Conservation (phyloP, 495 filamentous ascomycete species). For the Ramalina intermedia region DNA sequence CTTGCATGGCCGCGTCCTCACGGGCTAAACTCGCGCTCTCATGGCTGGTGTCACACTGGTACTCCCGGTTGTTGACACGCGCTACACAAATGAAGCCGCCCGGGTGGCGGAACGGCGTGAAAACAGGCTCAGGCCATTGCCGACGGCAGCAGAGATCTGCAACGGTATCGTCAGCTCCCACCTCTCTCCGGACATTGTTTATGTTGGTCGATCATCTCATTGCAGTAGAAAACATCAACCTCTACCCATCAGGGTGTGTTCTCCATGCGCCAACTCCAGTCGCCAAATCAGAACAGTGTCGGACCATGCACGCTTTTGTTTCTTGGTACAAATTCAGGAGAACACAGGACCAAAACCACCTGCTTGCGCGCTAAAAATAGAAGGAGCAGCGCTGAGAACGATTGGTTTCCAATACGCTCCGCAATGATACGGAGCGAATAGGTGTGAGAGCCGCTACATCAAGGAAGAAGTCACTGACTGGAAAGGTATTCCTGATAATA, state of each 20-base stretch:
- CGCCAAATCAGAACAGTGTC: no score
- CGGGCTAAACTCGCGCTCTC: constrained; percentile 68
- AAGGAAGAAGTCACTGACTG: constrained; percentile 34
- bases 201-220: not conserved
- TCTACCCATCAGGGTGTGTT: not conserved
- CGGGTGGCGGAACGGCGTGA: constrained; percentile 55
- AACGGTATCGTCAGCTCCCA: constrained; percentile 5
- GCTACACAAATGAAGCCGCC: constrained; percentile 81
- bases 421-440: not conserved
- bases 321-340: no score
- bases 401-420: not conserved
- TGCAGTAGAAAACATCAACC: not conserved
- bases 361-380: no score
- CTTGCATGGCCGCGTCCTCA: constrained; percentile 91
- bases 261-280: not conserved
- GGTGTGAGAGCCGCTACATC: not conserved
- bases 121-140: constrained; percentile 85
- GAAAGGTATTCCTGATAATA: constrained; percentile 58
- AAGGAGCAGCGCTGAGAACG: not conserved
- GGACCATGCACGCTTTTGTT: no score
- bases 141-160: constrained; percentile 92
- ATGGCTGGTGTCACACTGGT: constrained; percentile 79
- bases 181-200: not conserved
- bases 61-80: constrained; percentile 91
- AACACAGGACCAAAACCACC: no score